A percentile compares a stretch with the other conserved stretches of the same genome.
Evolutionary conservation across 768 basidiomycete genomes (phyloP).

Genomic region (Tephrocybe sp.): DNA sequence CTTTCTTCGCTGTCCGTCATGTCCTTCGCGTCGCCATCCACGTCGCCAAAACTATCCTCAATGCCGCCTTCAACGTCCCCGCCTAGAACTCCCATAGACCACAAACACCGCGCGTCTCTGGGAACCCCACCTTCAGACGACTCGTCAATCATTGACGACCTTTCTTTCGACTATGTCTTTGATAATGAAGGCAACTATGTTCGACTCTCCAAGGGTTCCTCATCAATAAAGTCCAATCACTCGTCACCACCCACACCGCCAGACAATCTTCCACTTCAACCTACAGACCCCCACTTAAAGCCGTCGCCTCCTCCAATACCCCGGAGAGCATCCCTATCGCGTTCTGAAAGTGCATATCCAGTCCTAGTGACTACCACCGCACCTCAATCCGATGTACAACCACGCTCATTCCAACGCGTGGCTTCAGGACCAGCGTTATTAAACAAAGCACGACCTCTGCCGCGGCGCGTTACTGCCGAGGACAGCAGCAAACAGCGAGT

Average conservation of each 20-base stretch:
- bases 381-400: constrained; percentile 24
- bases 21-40: constrained; percentile 17
- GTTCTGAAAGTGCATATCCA: constrained; percentile 66
- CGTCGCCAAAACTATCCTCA: constrained; percentile 16
- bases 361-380: constrained; percentile 34
- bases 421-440: constrained; percentile 58
- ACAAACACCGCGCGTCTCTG: constrained; percentile 27
- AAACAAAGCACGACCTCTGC: constrained; percentile 33
- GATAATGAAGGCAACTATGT: constrained; percentile 57
- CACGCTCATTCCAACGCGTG: constrained; percentile 65
- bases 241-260: constrained; percentile 49
- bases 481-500: constrained; percentile 26
- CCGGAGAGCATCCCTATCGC: constrained; percentile 55
- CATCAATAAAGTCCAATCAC: constrained; percentile 40
- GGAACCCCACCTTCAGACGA: constrained; percentile 52
- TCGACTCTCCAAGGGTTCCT: constrained; percentile 54
- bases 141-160: constrained; percentile 59
- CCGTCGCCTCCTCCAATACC: constrained; percentile 40
- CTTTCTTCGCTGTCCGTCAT: constrained; percentile 29
- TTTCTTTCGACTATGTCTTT: constrained; percentile 65
- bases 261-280: constrained; percentile 33
- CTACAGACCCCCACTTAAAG: constrained; percentile 38
- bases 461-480: constrained; percentile 44
- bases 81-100: constrained; percentile 39
- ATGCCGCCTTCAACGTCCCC: constrained; percentile 35